Conservation (phyloP, 345 rosid genomes). For the Lenwebbia sp. region DNA sequence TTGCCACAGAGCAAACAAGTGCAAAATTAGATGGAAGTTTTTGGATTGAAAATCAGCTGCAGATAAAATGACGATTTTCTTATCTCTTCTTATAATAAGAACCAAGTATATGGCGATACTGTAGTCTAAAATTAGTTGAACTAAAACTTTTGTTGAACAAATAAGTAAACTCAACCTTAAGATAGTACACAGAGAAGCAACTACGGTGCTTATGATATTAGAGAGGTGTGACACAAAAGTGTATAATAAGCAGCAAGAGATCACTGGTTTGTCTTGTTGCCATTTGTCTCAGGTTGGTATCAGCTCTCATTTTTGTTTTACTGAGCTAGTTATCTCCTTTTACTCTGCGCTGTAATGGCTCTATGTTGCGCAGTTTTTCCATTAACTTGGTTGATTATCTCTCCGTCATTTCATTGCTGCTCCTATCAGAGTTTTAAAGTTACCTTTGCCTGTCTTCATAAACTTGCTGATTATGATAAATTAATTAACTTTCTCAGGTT, state of each 20-base stretch:
- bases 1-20: neutral
- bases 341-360: neutral
- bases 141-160: neutral
- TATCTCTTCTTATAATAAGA: neutral
- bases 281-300: neutral
- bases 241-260: neutral
- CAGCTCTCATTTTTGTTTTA: neutral
- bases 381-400: neutral
- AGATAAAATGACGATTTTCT: neutral
- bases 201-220: neutral
- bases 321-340: neutral
- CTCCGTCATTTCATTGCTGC: neutral
- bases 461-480: neutral
- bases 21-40: neutral
- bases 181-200: neutral
- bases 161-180: neutral
- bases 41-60: neutral
- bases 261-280: neutral
- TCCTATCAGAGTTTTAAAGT: neutral
- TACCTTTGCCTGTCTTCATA: neutral
- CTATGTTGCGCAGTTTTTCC: neutral
- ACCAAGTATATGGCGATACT: neutral
- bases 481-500: conserved; percentile 25
- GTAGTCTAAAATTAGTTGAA: neutral
- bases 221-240: neutral